Evolutionary conservation across 139 green algal species (phyloP), one percentile per base, ranked within the genome.

Genomic region (Astrephomene gubernaculifera): DNA sequence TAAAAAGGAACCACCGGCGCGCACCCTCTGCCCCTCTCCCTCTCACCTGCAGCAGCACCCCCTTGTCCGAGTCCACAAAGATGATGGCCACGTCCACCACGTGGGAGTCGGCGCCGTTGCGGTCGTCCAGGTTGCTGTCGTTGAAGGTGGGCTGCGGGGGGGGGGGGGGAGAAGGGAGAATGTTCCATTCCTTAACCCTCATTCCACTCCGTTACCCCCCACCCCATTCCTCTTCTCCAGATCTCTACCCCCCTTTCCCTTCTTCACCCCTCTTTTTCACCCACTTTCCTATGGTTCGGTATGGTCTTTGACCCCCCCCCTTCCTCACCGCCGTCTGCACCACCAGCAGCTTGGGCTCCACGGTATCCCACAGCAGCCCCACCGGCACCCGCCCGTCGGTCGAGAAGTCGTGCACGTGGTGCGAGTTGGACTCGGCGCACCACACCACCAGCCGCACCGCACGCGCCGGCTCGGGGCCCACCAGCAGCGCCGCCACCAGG

Each of bases 311-410:
- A n/a, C 54, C n/a, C 27, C 0, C 44, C 61, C 71, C 21, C 24
- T 22, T 41, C 54, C 27, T 84, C 38, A 89, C 88, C 79, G 73
- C n/a, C 1, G 73, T 86, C 87, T 92, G 84, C 57, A 92, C 89
- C 4, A 83, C 86, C 82, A 96, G 87, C 78, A 96, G 88, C 86
- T 90, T 89, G 54, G 85, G 83, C 74, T 94, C 90, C 43, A 85
- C 39, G 7, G 75, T 60, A 71, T 96, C 94, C 92, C 93, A 96
- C 65, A 76, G 45, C 36, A 87, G 72, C 35, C 25, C 39, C 60
- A 81, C 61, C 7, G 90, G 90, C 44, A 83, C 45, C 2, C 71
- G 83, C 5, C 76, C 65, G 27, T 91, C 90, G 53, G 81, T 36
- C 29, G 27, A 17, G 61, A 75, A 83, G 71, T 85, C 79, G 45